Base-by-base conservation (phyloP, 345 rosid species). In the Odontarrhena argentea region DNA sequence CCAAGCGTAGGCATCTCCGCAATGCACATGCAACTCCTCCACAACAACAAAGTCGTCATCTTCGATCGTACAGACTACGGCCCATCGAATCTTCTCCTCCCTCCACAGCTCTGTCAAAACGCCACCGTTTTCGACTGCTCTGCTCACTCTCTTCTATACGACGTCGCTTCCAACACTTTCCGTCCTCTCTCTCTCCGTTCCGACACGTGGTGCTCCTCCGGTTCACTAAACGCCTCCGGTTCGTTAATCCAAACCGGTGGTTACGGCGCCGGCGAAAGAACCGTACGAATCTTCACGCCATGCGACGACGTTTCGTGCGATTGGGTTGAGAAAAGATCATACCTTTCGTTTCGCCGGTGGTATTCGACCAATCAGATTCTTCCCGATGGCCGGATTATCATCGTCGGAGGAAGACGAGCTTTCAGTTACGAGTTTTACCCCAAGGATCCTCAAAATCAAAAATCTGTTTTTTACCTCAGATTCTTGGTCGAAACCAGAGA, bases 131-230 rank as follows among this genome's bases (percentile, higher is more conserved):
- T 64, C 1, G 96, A 92, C 57, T 93, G 98, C 82, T 84, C 90
- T 0, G 98, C 97, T 3, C 98, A 93, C 60, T 87, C 96, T 5
- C 50, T 90, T n/a, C 74, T 88, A 28, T 93, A 86, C 41, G 92
- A 93, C 51, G 56, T 82, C 43, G 14, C 41, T 46, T 78, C 85
- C 22, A 84, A 88, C 65, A 60, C 76, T 0, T 83, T 68, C 48
- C 91, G 87, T 0, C 90, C 98, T 8, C 78, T 93, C 0, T 80
- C 65, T 74, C 80, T 90, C 40, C 82, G 60, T 8, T 87, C 83
- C 8, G 97, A 93, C 67, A 81, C 90, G 10, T 93, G 96, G 96
- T 88, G 98, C 78, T 93, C 98, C 0, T 93, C 97, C 0, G 98
- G 96, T 0, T 79, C 97, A 0, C 74, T 86, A 11, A 77, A 82